Evolutionary conservation across 768 basidiomycete species (phyloP).

Genomic region (Podaxis mareebaensis): DNA sequence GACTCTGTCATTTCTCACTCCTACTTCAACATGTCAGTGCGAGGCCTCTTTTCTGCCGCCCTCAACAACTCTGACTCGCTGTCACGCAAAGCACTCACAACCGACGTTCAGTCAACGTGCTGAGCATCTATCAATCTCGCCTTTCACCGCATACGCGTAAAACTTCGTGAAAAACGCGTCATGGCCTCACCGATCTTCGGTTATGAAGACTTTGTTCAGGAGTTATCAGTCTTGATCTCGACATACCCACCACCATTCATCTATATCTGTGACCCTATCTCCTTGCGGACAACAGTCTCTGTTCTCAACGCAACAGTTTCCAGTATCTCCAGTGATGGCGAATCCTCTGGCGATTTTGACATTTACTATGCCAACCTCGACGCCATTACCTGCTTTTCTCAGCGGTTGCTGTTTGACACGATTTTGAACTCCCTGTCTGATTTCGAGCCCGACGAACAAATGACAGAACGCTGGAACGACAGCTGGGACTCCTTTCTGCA

Average conservation of each 20-base stretch:
- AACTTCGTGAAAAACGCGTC: constrained; percentile 5
- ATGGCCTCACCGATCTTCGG: constrained; percentile 19
- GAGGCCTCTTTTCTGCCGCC: background rate
- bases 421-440: constrained; percentile 59
- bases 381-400: constrained; percentile 59
- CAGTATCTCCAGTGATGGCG: constrained; percentile 11
- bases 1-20: background rate
- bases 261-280: constrained; percentile 60
- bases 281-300: constrained; percentile 44
- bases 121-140: background rate
- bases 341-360: constrained; percentile 23
- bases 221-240: constrained; percentile 38
- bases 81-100: background rate
- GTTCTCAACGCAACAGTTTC: constrained; percentile 37
- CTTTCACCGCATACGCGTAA: background rate
- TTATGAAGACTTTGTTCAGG: constrained; percentile 30
- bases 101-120: background rate
- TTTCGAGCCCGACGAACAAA: constrained; percentile 58
- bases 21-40: background rate
- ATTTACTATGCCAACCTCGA: constrained; percentile 50
- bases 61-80: background rate
- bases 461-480: constrained; percentile 56
- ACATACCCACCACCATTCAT: constrained; percentile 62
- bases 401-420: constrained; percentile 66
- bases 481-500: constrained; percentile 71